Conservation (phyloP, 805 yeast genomes). For the Suhomyces sp. region DNA sequence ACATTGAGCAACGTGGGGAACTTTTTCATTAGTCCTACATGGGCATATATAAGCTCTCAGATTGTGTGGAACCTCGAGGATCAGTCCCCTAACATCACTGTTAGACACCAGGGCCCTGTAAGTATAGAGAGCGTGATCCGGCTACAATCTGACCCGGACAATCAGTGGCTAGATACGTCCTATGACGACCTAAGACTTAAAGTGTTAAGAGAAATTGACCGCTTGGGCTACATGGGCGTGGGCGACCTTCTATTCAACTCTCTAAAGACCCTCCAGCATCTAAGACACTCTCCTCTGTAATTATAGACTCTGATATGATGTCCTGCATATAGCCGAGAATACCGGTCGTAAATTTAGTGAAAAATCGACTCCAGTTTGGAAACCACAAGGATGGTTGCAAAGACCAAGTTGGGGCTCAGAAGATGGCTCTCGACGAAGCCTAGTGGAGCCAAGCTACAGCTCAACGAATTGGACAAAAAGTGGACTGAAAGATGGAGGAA, state of each 20-base stretch:
- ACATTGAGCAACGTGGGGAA: slow-evolving; percentile 33
- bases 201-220: slow-evolving; percentile 42
- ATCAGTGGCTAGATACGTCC: slow-evolving; percentile 35
- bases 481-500: slow-evolving; percentile 51
- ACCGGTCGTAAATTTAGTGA: background rate
- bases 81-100: slow-evolving; percentile 21
- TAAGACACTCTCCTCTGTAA: slow-evolving; percentile 5
- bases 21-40: slow-evolving; percentile 51
- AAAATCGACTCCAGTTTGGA: background rate
- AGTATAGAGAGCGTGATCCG: slow-evolving; percentile 39
- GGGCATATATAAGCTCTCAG: slow-evolving; percentile 42
- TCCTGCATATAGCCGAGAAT: background rate
- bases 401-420: background rate
- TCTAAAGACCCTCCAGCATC: slow-evolving; percentile 45
- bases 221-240: slow-evolving; percentile 47
- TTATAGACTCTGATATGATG: background rate
- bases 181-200: slow-evolving; percentile 47
- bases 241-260: slow-evolving; percentile 51
- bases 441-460: slow-evolving; percentile 4
- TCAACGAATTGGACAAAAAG: slow-evolving; percentile 45
- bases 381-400: background rate
- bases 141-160: slow-evolving; percentile 25
- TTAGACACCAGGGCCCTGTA: slow-evolving; percentile 52
- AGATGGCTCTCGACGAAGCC: background rate
- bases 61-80: slow-evolving; percentile 50